Evolutionary conservation across 2,329 filamentous ascomycete species (phyloP).

Genomic region (Colletotrichum sp.): DNA sequence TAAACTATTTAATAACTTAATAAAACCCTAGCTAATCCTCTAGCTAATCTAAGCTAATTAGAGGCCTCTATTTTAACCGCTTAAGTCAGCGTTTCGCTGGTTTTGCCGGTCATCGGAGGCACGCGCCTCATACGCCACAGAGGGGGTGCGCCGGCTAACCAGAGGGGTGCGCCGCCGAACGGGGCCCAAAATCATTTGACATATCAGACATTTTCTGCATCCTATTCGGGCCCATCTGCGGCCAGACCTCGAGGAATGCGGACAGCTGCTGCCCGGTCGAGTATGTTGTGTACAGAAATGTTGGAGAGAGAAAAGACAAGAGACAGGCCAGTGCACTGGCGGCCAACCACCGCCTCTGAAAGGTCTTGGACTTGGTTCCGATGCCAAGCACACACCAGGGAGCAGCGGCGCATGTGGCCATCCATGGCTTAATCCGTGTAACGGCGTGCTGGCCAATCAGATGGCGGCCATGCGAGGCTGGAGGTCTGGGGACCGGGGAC

Average conservation of each 20-base stretch:
- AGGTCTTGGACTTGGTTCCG: not conserved
- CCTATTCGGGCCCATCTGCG: not conserved
- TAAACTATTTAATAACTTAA: no score
- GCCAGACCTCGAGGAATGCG: not conserved
- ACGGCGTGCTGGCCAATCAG: not conserved
- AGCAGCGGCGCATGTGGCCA: constrained; percentile 17
- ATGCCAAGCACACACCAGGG: constrained; percentile 2
- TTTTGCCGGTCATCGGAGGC: no score
- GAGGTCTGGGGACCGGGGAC: constrained; percentile 6
- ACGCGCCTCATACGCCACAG: no score
- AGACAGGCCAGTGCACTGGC: not conserved
- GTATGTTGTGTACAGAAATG: not conserved
- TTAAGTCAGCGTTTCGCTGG: no score
- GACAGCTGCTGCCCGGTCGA: not conserved
- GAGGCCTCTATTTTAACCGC: no score
- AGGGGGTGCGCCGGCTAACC: no score
- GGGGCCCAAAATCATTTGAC: not conserved
- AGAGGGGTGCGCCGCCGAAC: no score
- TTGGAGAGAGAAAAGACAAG: not conserved
- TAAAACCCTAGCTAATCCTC: no score
- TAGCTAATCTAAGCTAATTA: no score
- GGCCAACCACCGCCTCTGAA: not conserved
- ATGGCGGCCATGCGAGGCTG: constrained; percentile 13
- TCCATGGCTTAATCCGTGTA: constrained; percentile 4
- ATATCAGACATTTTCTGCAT: not conserved